Conservation (phyloP, 768 basidiomycete species). For the Xerocomus brunneocitrinus region DNA sequence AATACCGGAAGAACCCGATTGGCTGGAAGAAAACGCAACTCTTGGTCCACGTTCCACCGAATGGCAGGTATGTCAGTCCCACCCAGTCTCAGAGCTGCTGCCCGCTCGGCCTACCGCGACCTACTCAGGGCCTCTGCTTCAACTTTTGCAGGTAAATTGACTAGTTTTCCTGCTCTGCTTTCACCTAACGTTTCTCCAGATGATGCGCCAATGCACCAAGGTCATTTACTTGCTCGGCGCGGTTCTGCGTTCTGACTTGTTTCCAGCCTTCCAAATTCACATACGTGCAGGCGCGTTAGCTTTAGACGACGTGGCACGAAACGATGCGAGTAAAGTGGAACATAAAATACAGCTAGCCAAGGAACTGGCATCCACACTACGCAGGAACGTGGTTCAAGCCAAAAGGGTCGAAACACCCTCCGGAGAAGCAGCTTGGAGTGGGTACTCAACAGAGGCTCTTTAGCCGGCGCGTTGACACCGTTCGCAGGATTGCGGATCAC, state of each 20-base stretch:
- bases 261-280: slow-evolving; percentile 66
- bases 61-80: slow-evolving; percentile 48
- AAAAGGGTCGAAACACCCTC: slow-evolving; percentile 37
- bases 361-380: slow-evolving; percentile 70
- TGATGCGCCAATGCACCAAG: slow-evolving; percentile 52
- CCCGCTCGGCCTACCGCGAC: slow-evolving; percentile 71
- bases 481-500: slow-evolving; percentile 67
- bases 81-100: slow-evolving; percentile 54
- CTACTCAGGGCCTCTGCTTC: slow-evolving; percentile 60
- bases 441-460: slow-evolving; percentile 13
- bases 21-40: slow-evolving; percentile 6
- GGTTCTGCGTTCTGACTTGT: slow-evolving; percentile 3
- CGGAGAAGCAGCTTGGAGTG: slow-evolving; percentile 56
- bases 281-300: slow-evolving; percentile 53
- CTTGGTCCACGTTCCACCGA: background rate
- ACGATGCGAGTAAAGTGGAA: slow-evolving; percentile 47
- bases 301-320: slow-evolving; percentile 35
- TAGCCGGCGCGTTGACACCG: background rate
- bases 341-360: slow-evolving; percentile 54
- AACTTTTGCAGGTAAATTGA: slow-evolving; percentile 58
- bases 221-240: slow-evolving; percentile 18
- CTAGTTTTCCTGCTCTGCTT: background rate
- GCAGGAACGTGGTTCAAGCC: slow-evolving; percentile 86
- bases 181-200: slow-evolving; percentile 34
- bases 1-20: slow-evolving; percentile 13